Evolutionary conservation across 2,329 filamentous ascomycete species (phyloP), one percentile per base, ranked within the genome.

Genomic region (Curvularia verruculosa): DNA sequence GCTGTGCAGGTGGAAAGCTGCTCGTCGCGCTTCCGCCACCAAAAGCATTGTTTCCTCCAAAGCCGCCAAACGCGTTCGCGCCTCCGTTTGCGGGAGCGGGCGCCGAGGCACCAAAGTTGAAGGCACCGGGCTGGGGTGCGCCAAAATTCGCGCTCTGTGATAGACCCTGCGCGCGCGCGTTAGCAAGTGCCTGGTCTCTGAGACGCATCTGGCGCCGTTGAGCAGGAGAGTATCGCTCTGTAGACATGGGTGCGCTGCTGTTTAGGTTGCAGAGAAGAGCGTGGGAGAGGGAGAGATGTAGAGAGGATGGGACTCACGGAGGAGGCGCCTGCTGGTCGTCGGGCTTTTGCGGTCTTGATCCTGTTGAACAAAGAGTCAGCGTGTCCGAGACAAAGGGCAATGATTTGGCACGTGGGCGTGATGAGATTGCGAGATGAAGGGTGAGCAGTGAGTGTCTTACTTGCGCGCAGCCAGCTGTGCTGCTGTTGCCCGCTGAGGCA

Each of bases 381-480:
- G 28, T 9, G 50, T 56, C 52, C 52, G 54, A 12, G 45, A 44
- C 29, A 54, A 57, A 52, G 56, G 43, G 52, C 53, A n/a, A 31
- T 50, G 52, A 31, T 56, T 31, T 37, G 46, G 24, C 6, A 28
- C 18, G 23, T 21, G 29, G 24, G 21, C 23, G 10, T 19, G 13
- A 36, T 3, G 21, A 44, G 10, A 47, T n/a, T 23, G 48, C 23
- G 37, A 26, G 41, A 23, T 36, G 24, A 26, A 26, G 56, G 26
- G 52, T 24, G 26, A 34, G 54, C 50, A 40, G 51, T n/a, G n/a
- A 28, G 36, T 60, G 45, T 84, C 83, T 79, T 77, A 85, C 83
- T 81, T 84, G 75, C 83, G 79, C 58, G 72, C 75, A 29, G 83
- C 83, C 73, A 84, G 49, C 72, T 85, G 83, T 37, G 83, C 82